These are phyloP conservation scores for Paspalum notatum DNA, from an alignment of 176 grass and related monocot species.

Conservation along the genomic window DNA sequence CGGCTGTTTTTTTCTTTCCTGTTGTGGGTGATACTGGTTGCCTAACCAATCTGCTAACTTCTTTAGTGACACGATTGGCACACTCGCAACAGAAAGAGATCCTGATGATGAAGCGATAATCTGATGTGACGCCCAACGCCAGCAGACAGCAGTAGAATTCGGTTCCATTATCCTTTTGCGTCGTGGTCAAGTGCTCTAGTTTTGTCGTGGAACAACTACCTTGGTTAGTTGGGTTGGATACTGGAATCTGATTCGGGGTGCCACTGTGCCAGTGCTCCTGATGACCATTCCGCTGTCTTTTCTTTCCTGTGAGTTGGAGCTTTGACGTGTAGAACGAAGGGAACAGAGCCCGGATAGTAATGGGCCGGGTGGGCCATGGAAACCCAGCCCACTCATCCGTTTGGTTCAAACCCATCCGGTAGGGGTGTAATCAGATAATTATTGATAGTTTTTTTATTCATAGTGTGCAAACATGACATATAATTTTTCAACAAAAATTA, in stretches of 20 bases:
- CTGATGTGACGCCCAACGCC: conserved; percentile 1
- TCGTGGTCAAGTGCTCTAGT: not conserved
- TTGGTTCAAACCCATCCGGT: too few relatives aligned
- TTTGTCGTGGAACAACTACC: not conserved
- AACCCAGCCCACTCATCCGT: too few relatives aligned
- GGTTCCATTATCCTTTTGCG: not conserved
- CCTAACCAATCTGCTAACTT: not conserved
- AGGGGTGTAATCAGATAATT: too few relatives aligned
- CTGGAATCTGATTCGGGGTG: not conserved
- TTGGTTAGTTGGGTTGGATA: not conserved
- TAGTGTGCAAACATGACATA: too few relatives aligned
- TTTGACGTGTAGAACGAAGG: too few relatives aligned
- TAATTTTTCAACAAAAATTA: too few relatives aligned
- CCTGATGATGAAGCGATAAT: not conserved
- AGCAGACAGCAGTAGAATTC: conserved; percentile 8
- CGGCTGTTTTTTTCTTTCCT: conserved; percentile 8
- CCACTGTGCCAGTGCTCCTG: not conserved
- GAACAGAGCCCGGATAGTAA: too few relatives aligned
- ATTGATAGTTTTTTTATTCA: too few relatives aligned
- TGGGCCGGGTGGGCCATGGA: too few relatives aligned
- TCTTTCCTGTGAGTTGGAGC: too few relatives aligned
- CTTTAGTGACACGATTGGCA: not conserved
- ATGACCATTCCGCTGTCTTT: not conserved
- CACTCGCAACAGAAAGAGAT: conserved; percentile 10
- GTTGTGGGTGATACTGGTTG: conserved; percentile 12